Conservation (phyloP, 441 rosid species). For the Oxalis stricta region DNA sequence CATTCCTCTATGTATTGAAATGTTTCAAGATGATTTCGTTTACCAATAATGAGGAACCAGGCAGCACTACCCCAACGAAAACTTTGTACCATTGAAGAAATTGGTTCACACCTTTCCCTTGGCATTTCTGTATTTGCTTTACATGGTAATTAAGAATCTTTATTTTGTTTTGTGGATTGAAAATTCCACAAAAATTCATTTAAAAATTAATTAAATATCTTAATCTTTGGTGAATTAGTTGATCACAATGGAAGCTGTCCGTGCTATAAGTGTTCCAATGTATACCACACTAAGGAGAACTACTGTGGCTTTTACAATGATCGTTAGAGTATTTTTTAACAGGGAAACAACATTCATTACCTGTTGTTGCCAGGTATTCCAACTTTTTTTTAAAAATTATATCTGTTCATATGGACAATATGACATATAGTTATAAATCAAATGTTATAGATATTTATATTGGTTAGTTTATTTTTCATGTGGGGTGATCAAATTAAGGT, state of each 20-base stretch:
- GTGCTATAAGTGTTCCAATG: constrained; percentile 53
- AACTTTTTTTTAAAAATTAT: background rate
- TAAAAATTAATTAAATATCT: background rate
- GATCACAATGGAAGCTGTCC: constrained; percentile 52
- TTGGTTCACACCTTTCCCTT: constrained; percentile 29
- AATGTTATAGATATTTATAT: background rate
- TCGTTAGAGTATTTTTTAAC: constrained; percentile 35
- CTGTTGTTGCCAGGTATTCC: constrained; percentile 34
- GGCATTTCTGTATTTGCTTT: constrained; percentile 30
- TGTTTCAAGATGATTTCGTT: constrained; percentile 38
- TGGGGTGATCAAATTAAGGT: constrained; percentile 14
- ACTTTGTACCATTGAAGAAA: constrained; percentile 24
- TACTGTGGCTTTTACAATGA: constrained; percentile 41
- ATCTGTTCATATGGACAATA: background rate
- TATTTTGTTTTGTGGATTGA: too few species aligned
- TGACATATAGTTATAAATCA: background rate
- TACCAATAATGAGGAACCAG: constrained; percentile 16
- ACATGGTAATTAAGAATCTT: constrained; percentile 39
- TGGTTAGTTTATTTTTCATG: constrained; percentile 8
- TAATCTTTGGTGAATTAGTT: constrained; percentile 27
- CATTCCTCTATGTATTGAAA: constrained; percentile 40
- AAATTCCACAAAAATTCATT: too few species aligned
- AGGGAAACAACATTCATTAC: constrained; percentile 31
- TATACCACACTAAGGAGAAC: constrained; percentile 56
- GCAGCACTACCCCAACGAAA: constrained; percentile 12